phyloP scores from a whole-genome alignment of 768 basidiomycete species.

The Boletellus emodensis region DNA sequence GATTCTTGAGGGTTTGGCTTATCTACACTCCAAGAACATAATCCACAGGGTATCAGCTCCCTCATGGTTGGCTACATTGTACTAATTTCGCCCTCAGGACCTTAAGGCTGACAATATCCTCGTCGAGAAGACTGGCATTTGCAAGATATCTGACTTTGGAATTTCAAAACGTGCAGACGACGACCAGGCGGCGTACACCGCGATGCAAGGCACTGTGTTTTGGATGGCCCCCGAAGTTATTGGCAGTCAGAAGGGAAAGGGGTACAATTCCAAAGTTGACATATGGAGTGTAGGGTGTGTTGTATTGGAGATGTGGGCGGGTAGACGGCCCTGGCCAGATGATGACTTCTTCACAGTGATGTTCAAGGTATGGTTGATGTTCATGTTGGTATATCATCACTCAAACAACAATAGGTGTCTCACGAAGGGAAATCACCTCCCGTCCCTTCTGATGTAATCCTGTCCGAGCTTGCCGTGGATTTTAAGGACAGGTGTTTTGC shows the following conservation, averaged over 20 bases:
- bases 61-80: neutral
- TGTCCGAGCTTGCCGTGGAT: slow-evolving; percentile 75
- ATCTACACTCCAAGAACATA: slow-evolving; percentile 88
- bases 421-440: slow-evolving; percentile 84
- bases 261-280: slow-evolving; percentile 96
- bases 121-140: slow-evolving; percentile 85
- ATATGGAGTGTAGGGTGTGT: slow-evolving; percentile 99
- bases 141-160: slow-evolving; percentile 98
- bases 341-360: slow-evolving; percentile 90
- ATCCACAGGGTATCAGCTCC: slow-evolving; percentile 71
- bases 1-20: slow-evolving; percentile 87
- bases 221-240: slow-evolving; percentile 99
- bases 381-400: neutral
- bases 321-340: slow-evolving; percentile 90
- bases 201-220: slow-evolving; percentile 97
- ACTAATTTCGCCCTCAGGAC: slow-evolving; percentile 50
- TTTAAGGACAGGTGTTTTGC: slow-evolving; percentile 89
- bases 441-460: slow-evolving; percentile 74
- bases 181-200: slow-evolving; percentile 76
- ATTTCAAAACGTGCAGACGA: slow-evolving; percentile 96
- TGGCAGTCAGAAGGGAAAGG: slow-evolving; percentile 72
- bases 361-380: slow-evolving; percentile 65
- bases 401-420: slow-evolving; percentile 57
- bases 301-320: slow-evolving; percentile 99
- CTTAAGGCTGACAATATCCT: slow-evolving; percentile 98